Percentiles rank a stretch among this genome's conserved stretches.
These are phyloP conservation scores for Bruguiera hainesii DNA, from an alignment of 441 rosid species.

Conservation along the genomic window DNA sequence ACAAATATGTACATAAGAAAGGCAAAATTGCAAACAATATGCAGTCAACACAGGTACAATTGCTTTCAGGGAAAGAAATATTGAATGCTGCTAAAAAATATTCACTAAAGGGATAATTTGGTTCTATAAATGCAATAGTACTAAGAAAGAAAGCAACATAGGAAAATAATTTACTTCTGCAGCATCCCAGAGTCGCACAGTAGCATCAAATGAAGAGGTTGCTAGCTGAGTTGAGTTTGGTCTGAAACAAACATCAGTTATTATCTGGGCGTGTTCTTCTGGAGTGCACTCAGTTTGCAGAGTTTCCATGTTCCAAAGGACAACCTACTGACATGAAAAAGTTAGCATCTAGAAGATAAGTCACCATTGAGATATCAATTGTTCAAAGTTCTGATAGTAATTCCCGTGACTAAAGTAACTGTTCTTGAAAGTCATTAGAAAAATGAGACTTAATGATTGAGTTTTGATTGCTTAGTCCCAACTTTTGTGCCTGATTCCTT, in stretches of 20 bases:
- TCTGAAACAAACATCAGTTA: slow-evolving; percentile 69
- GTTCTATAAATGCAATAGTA: background rate
- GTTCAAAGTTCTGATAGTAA: background rate
- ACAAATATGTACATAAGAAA: background rate
- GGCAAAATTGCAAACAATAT: background rate
- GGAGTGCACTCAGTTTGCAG: slow-evolving; percentile 49
- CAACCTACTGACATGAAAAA: slow-evolving; percentile 60
- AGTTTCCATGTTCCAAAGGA: slow-evolving; percentile 70
- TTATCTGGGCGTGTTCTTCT: slow-evolving; percentile 54
- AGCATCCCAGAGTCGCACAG: slow-evolving; percentile 67
- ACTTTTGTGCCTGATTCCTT: too few relatives aligned
- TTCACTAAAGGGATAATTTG: background rate
- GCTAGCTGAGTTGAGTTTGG: slow-evolving; percentile 66
- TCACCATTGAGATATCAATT: slow-evolving; percentile 10
- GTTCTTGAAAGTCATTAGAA: background rate
- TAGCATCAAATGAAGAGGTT: slow-evolving; percentile 61
- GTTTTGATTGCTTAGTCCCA: background rate
- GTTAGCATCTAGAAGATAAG: slow-evolving; percentile 33
- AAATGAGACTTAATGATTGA: background rate
- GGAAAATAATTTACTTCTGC: slow-evolving; percentile 40
- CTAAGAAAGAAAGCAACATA: slow-evolving; percentile 10
- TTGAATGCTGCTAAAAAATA: background rate
- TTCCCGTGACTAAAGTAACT: background rate
- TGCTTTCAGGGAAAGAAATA: background rate
- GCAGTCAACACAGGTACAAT: background rate